phyloP scores from a whole-genome alignment of 129 eudicot species.

The sunflower (Helianthus annuus) region DNA sequence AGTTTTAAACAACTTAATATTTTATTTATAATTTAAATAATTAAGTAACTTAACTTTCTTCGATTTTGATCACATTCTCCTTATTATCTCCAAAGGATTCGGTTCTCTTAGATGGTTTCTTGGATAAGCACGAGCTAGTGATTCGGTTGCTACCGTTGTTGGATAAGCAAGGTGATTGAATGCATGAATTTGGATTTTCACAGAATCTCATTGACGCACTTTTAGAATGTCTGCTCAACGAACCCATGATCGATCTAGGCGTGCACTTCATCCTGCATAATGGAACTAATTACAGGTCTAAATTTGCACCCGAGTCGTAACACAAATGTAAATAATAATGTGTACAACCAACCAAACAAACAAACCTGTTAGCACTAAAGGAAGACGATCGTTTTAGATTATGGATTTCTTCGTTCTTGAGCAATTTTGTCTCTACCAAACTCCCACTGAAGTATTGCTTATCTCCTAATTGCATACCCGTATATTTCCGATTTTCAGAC shows the following conservation, averaged over 20 bases:
- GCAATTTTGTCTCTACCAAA: slow-evolving; percentile 67
- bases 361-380: slow-evolving; percentile 77
- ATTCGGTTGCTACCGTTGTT: slow-evolving; percentile 65
- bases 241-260: slow-evolving; percentile 65
- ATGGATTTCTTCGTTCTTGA: slow-evolving; percentile 51
- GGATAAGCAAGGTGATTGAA: slow-evolving; percentile 51
- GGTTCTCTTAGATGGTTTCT: slow-evolving; percentile 41
- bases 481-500: slow-evolving; percentile 64
- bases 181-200: slow-evolving; percentile 53
- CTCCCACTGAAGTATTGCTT: slow-evolving; percentile 96
- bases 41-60: slow-evolving; percentile 77
- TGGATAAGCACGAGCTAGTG: slow-evolving; percentile 45
- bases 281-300: not conserved
- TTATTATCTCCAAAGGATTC: slow-evolving; percentile 55
- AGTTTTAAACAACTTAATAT: slow-evolving; percentile 32
- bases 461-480: slow-evolving; percentile 72
- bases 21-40: not conserved
- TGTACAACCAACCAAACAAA: not conserved
- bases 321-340: not conserved
- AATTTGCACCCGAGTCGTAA: not conserved
- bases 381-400: slow-evolving; percentile 79
- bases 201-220: slow-evolving; percentile 85
- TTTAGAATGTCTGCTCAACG: slow-evolving; percentile 63
- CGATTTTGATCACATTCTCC: slow-evolving; percentile 74
- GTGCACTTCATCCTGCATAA: slow-evolving; percentile 71